Base-by-base conservation (phyloP, 2,329 filamentous ascomycete species). In the Triangularia setosa region DNA sequence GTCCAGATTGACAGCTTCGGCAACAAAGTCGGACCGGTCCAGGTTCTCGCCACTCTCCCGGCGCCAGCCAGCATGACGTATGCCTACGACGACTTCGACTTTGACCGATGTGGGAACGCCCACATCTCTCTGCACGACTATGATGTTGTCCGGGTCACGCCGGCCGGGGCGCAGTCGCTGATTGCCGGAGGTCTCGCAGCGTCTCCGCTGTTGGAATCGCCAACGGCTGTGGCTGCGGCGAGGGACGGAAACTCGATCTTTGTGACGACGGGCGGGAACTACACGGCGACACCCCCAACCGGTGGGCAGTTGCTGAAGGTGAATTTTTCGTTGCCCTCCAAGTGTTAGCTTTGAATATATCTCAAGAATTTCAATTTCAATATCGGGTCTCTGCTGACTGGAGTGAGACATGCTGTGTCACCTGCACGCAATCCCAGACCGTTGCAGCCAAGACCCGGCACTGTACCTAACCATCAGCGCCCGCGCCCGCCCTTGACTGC, bases 61-160 rank as follows among this genome's bases (percentile, higher is more conserved):
- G 30, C 23, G 6, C 30, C 58, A 8, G 40, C 25, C 24, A 48
- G 21, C 16, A 40, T 61, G n/a, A 23, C 28, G 23, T 33, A 61
- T 25, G 52, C 58, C 2, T 64, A 24, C 52, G 62, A 64, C 23
- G 62, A 64, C 53, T 64, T 64, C 53, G 58, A 24, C 7, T 11
- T 64, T 28, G 58, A 61, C 28, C 18, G 48, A 12, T 16, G 23
- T 4, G 62, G 62, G 12, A 30, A 61, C n/a, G 62, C 58, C 3
- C 60, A 64, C 27, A 58, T 58, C 1, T 21, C 52, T 6, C 23
- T 40, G 55, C 58, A 64, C 18, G 23, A 27, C 4, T 12, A 12
- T 3, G 33, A 18, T n/a, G n/a, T 64, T 3, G 52, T 61, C 23
- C 60, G 55, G 58, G 48, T 64, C 11, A 60, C 27, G 0, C 33